phyloP scores from a whole-genome alignment of 1,284 basidiomycete genomes.

The Phlebopus sp. region DNA sequence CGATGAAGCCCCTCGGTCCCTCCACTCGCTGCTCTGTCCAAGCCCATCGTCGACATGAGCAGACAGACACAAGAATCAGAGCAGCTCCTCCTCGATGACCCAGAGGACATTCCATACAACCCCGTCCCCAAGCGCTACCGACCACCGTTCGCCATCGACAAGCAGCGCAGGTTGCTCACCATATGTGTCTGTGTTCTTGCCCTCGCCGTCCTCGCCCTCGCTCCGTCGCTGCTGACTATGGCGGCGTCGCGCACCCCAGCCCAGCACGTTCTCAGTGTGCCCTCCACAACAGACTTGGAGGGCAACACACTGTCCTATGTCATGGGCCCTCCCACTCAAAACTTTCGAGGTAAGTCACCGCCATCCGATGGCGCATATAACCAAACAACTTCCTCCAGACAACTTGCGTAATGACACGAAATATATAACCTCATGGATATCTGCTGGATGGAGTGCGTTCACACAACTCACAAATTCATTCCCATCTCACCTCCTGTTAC shows the following conservation, averaged over 20 bases:
- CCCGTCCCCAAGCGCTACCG: background rate
- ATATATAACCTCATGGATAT: slow-evolving; percentile 68
- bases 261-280: background rate
- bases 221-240: slow-evolving; percentile 32
- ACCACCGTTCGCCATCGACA: background rate
- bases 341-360: slow-evolving; percentile 46
- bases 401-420: slow-evolving; percentile 55
- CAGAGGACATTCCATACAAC: slow-evolving; percentile 4
- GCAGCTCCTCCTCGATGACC: slow-evolving; percentile 7
- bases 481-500: slow-evolving; percentile 17
- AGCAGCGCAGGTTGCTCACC: background rate
- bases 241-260: slow-evolving; percentile 6
- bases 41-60: background rate
- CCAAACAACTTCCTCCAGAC: slow-evolving; percentile 30
- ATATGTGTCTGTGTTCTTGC: slow-evolving; percentile 29
- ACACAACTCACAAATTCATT: too few relatives aligned
- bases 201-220: slow-evolving; percentile 37
- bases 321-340: slow-evolving; percentile 50
- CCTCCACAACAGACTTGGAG: slow-evolving; percentile 10
- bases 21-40: too few relatives aligned
- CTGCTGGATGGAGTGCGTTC: slow-evolving; percentile 66
- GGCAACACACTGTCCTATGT: slow-evolving; percentile 32
- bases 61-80: slow-evolving; percentile 5
- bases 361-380: background rate
- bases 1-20: background rate